phyloP scores from a whole-genome alignment of 192 early-diverging fungal species.

The Pilaira anomala region DNA sequence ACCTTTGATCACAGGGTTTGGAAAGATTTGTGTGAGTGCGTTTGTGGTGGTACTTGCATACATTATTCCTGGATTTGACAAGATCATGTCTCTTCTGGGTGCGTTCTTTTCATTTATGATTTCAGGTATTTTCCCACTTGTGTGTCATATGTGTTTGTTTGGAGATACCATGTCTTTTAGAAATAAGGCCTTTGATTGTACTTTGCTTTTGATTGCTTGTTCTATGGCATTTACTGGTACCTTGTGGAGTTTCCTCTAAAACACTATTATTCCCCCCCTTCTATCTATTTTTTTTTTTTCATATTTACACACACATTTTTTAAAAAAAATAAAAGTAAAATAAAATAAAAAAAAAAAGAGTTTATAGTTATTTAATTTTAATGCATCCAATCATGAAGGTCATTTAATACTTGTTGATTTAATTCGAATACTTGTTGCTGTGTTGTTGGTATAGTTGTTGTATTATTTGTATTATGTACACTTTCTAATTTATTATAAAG shows the following conservation, averaged over 20 bases:
- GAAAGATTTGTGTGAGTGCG: conserved; percentile 23
- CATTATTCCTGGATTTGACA: conserved; percentile 29
- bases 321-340: not conserved
- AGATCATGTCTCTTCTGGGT: conserved; percentile 37
- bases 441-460: not conserved
- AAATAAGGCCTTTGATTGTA: conserved; percentile 16
- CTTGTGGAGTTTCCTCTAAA: conserved; percentile 35
- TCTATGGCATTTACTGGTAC: conserved; percentile 36
- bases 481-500: conserved; percentile 32
- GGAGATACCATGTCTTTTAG: conserved; percentile 15
- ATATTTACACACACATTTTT: too few species aligned
- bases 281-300: too few species aligned
- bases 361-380: not conserved
- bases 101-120: conserved; percentile 40
- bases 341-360: not conserved
- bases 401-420: conserved; percentile 1
- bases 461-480: conserved; percentile 7
- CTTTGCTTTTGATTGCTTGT: conserved; percentile 25
- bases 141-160: conserved; percentile 34
- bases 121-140: conserved; percentile 35
- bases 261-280: too few species aligned
- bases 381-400: conserved; percentile 1
- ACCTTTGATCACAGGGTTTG: conserved; percentile 21
- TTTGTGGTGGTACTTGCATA: conserved; percentile 27
- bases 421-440: not conserved